Evolutionary conservation across 2,329 filamentous ascomycete genomes (phyloP), one percentile per base, ranked within the genome.

Genomic region (Westerdykella aurantiaca): DNA sequence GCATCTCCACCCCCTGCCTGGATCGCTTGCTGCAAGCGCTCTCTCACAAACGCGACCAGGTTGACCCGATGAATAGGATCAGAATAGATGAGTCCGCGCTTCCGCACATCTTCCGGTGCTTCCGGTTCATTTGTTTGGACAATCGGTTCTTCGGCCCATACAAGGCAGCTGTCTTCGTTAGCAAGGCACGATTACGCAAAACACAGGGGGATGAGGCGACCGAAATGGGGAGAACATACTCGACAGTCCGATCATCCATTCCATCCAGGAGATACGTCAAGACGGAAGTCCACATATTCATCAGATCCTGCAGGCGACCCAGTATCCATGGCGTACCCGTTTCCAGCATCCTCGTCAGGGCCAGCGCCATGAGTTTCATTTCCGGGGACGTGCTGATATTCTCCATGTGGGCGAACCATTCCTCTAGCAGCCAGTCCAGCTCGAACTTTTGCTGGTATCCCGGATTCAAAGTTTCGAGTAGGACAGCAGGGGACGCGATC

Each of bases 261-360:
- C 79, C 79, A 37, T 83, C 81, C 41, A 82, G 73, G 39, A 90
- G 68, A 55, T 88, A 83, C 1, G 69, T 69, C 23, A 90, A 71
- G 1, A 87, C 77, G 50, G 78, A 79, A 1, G 83, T 86, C 87
- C 87, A 93, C 69, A 89, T 77, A 1, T 76, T 75, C 56, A 93
- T 81, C 56, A 86, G 81, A 56, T 83, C 83, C 63, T 93, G 87
- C 43, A 93, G 71, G 31, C 74, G 76, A 1, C 65, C 59, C 4
- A 88, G 67, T 2, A 80, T 73, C 42, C 85, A 76, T 0, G 78
- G 58, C 21, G 77, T 74, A 0, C 76, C 74, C 1, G 84, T 73
- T 60, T 88, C 83, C 11, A 88, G 69, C 1, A 93, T 70, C 3
- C 84, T 78, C 1, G 86, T 89, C 12, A 91, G 72, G 0, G 80